These are phyloP conservation scores for Adansonia grandidieri DNA, from an alignment of 441 rosid species.

Conservation along the genomic window DNA sequence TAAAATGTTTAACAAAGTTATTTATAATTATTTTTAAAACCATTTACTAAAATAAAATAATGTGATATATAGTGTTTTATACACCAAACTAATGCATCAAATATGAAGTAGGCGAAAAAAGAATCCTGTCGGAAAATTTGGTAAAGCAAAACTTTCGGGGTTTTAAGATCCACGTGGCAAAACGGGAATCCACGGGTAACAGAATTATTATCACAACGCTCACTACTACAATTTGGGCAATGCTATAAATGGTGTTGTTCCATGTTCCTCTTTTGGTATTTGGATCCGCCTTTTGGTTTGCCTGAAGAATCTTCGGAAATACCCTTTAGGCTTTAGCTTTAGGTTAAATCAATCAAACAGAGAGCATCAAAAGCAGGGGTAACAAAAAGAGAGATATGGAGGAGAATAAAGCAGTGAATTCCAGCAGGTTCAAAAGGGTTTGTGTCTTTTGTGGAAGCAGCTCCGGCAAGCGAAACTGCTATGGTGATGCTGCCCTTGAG, in stretches of 20 bases:
- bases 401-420: conserved; percentile 30
- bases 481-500: conserved; percentile 63
- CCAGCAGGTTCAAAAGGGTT: conserved; percentile 55
- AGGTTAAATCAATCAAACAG: conserved; percentile 22
- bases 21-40: no score
- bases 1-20: no score
- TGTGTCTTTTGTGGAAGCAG: conserved; percentile 74
- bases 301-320: conserved; percentile 3
- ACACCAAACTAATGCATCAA: no score
- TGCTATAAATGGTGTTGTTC: conserved; percentile 16
- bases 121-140: conserved; percentile 39
- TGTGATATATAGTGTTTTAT: no score
- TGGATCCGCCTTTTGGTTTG: conserved; percentile 5
- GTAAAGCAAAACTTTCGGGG: conserved; percentile 19
- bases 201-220: conserved; percentile 23
- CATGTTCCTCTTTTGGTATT: conserved; percentile 19
- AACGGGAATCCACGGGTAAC: conserved; percentile 29
- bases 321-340: neutral
- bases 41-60: no score
- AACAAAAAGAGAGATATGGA: conserved; percentile 26
- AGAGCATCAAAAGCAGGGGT: neutral
- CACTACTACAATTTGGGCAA: neutral
- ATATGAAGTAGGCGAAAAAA: no score
- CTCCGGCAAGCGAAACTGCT: conserved; percentile 52
- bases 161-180: no score